Base-by-base conservation (phyloP, 1,284 basidiomycete species). In the Paramarasmius palmivorus region DNA sequence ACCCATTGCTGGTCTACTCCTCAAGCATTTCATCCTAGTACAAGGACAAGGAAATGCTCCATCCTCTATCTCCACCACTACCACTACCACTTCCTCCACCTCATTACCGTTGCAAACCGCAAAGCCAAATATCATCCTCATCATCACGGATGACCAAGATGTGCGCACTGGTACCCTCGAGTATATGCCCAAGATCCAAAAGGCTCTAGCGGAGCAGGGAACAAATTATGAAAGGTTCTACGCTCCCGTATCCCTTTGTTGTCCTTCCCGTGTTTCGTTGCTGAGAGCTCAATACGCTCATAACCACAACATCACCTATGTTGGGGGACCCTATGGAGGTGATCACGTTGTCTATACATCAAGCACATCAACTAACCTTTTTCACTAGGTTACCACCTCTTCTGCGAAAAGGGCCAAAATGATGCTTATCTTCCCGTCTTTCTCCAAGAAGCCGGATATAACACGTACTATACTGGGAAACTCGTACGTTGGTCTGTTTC, bases 391-490 rank as follows among this genome's bases (percentile, higher is more conserved):
- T 52, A 52, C 36, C 40, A 25, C 29, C 7, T 37, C 5, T 52
- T 52, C 41, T 23, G 32, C 25, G 32, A 44, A 26, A 44, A 44
- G 12, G 50, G 50, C 3, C 29, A 52, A n/a, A 52, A 52, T 20
- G 50, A 37, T 10, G 22, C 15, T 22, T 44, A 34, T 45, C 50
- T 52, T 3, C 50, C 50, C 4, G 4, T 36, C 12, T 52, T 34
- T 15, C 35, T 52, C 17, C 50, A 52, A 37, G 12, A 23, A 19
- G 50, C 50, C 5, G 50, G 50, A 15, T 52, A 52, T 23, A 41
- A 29, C 14, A 52, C 50, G 3, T 52, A 52, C 23, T 52, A 52
- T 26, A 52, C 41, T 15, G 50, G 50, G 5, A 52, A 52, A 42
- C 23, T 52, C 19, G 40, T 52, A 10, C 22, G 34, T 32, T 2